These are phyloP conservation scores for Aspergillus quadrilineatus DNA, from an alignment of 2,329 filamentous ascomycete genomes.

Conservation along the genomic window DNA sequence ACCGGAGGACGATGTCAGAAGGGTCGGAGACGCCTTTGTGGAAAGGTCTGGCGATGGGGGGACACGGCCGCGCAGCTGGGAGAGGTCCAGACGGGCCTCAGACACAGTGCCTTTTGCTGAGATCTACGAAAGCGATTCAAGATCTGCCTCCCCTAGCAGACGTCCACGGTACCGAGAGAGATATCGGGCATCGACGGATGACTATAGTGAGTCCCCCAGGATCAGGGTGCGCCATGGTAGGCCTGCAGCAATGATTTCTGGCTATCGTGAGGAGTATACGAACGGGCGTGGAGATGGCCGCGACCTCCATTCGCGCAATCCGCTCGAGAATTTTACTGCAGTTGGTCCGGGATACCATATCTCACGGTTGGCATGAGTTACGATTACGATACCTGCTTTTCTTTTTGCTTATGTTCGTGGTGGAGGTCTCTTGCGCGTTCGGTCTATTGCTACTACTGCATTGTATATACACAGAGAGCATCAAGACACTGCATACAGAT, in stretches of 20 bases:
- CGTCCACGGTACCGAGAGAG: neutral
- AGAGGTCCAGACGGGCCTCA: too few relatives aligned
- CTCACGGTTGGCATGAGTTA: constrained; percentile 3
- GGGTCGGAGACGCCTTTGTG: too few relatives aligned
- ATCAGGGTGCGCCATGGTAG: neutral
- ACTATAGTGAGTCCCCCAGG: neutral
- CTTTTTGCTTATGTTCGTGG: too few relatives aligned
- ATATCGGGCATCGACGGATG: neutral
- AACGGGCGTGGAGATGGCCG: neutral
- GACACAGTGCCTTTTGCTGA: neutral
- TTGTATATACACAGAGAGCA: neutral
- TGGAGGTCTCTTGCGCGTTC: too few relatives aligned
- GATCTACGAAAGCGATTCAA: neutral
- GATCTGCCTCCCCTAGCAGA: neutral
- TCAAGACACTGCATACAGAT: neutral
- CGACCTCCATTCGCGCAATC: neutral
- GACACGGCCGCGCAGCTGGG: too few relatives aligned
- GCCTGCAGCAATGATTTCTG: neutral
- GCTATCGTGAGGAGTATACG: neutral
- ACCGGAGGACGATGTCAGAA: too few relatives aligned
- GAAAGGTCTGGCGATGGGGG: too few relatives aligned
- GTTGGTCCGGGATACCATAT: constrained; percentile 8
- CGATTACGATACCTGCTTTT: too few relatives aligned
- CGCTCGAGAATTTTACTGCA: constrained; percentile 1
- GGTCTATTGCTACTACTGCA: neutral